A percentile compares a stretch with the other conserved stretches of the same genome.
phyloP scores from a whole-genome alignment of 768 basidiomycete genomes.

The Boletus tomentosulus region DNA sequence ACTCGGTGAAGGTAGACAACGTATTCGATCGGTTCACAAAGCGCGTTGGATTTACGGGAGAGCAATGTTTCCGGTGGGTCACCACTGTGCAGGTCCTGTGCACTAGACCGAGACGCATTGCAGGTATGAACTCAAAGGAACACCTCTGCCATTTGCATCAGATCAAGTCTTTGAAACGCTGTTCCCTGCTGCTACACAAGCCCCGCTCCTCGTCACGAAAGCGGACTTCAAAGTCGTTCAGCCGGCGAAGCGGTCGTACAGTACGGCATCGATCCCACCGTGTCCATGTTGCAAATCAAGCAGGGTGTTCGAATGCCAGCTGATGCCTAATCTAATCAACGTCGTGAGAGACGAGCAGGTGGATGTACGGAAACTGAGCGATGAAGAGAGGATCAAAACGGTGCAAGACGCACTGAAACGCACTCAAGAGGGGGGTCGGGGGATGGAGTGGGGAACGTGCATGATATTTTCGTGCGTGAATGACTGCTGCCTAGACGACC shows the following conservation, averaged over 20 bases:
- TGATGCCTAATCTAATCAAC: constrained; percentile 93
- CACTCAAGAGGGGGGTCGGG: constrained; percentile 41
- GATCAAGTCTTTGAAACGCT: constrained; percentile 68
- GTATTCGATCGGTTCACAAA: constrained; percentile 83
- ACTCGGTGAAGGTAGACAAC: constrained; percentile 73
- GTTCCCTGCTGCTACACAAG: constrained; percentile 56
- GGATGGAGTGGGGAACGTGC: constrained; percentile 95
- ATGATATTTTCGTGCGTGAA: constrained; percentile 83
- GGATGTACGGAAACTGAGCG: constrained; percentile 41
- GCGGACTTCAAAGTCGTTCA: constrained; percentile 52
- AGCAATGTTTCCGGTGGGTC: constrained; percentile 81
- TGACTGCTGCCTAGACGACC: constrained; percentile 61
- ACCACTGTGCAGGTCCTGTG: neutral
- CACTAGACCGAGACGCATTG: neutral
- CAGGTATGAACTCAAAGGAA: constrained; percentile 86
- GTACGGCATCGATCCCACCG: constrained; percentile 47
- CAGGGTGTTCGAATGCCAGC: constrained; percentile 87
- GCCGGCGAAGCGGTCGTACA: constrained; percentile 49
- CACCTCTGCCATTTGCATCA: constrained; percentile 80
- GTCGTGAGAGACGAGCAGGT: constrained; percentile 43
- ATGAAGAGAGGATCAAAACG: constrained; percentile 65
- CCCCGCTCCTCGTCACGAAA: constrained; percentile 53
- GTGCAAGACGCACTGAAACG: constrained; percentile 54
- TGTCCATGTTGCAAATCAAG: constrained; percentile 66
- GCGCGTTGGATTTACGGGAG: constrained; percentile 63